Conservation (phyloP, 1,284 basidiomycete genomes). For the Earliella scabrosa region DNA sequence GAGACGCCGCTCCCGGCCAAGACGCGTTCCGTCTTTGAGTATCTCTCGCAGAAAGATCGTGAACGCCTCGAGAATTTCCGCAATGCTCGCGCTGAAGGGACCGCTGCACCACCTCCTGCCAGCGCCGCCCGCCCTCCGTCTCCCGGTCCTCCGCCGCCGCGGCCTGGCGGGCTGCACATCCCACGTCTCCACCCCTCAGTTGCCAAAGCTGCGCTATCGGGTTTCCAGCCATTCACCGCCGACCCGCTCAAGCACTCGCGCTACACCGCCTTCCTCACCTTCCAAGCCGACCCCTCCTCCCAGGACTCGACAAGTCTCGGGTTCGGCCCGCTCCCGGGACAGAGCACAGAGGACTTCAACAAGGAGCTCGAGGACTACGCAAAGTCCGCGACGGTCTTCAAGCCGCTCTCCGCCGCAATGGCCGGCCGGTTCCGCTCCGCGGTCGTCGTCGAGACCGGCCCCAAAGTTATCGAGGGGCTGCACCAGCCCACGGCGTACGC, state of each 20-base stretch:
- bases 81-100: conserved; percentile 31
- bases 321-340: conserved; percentile 51
- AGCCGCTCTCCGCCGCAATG: conserved; percentile 92
- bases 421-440: conserved; percentile 90
- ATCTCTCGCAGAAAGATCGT: conserved; percentile 87
- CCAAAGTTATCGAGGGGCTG: conserved; percentile 74
- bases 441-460: conserved; percentile 61
- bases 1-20: conserved; percentile 75
- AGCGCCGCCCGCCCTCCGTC: conserved; percentile 30
- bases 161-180: conserved; percentile 40
- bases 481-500: conserved; percentile 53
- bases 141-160: conserved; percentile 32
- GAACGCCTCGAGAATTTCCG: conserved; percentile 80
- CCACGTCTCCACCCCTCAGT: conserved; percentile 75
- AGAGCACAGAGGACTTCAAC: conserved; percentile 71
- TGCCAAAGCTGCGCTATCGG: conserved; percentile 84
- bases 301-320: conserved; percentile 40
- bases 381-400: conserved; percentile 88
- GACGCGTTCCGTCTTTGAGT: conserved; percentile 89
- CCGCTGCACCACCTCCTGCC: conserved; percentile 20
- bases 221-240: conserved; percentile 85
- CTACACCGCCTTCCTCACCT: conserved; percentile 82
- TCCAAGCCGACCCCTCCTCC: conserved; percentile 60
- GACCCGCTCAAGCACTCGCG: conserved; percentile 84
- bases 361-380: conserved; percentile 88